Percentiles rank a stretch among this genome's conserved stretches.
phyloP scores from a whole-genome alignment of 1,284 basidiomycete genomes.

The Puccinia hordei region DNA sequence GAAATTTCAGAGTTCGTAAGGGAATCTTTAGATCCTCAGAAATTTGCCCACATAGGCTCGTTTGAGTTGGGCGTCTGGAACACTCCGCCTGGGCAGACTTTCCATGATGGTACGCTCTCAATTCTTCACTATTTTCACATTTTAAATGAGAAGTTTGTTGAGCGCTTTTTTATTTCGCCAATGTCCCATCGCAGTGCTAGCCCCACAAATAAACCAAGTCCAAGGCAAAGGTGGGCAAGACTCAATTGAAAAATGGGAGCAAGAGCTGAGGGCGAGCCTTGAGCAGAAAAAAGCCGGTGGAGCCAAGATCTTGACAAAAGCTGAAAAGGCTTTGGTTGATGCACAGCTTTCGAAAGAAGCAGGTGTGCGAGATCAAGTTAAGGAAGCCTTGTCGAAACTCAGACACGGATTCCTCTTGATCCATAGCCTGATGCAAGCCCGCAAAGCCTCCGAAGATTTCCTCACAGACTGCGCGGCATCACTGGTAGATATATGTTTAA shows the following conservation, averaged over 20 bases:
- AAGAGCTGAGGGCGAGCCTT: slow-evolving; percentile 79
- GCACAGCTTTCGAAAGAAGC: slow-evolving; percentile 79
- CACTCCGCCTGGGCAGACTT: slow-evolving; percentile 76
- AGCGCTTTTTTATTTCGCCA: neutral
- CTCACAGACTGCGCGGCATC: slow-evolving; percentile 63
- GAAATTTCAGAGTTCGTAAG: slow-evolving; percentile 70
- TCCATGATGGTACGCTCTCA: slow-evolving; percentile 67
- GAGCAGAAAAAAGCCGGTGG: slow-evolving; percentile 67
- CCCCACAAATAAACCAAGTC: slow-evolving; percentile 26
- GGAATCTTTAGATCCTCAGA: slow-evolving; percentile 67
- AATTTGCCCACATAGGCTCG: slow-evolving; percentile 69
- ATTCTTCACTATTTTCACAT: slow-evolving; percentile 64
- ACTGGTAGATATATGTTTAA: slow-evolving; percentile 33
- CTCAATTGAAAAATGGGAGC: slow-evolving; percentile 88
- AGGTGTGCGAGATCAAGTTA: slow-evolving; percentile 68
- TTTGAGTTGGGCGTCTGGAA: slow-evolving; percentile 79
- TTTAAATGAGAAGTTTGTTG: neutral
- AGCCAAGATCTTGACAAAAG: slow-evolving; percentile 70
- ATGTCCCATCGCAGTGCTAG: slow-evolving; percentile 20
- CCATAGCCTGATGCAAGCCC: slow-evolving; percentile 62
- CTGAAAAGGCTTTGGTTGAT: slow-evolving; percentile 75
- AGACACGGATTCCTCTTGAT: slow-evolving; percentile 69
- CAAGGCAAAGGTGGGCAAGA: slow-evolving; percentile 71
- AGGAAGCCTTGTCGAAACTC: slow-evolving; percentile 65
- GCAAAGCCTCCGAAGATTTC: slow-evolving; percentile 60